Evolutionary conservation across 1,284 basidiomycete genomes (phyloP), one percentile per base, ranked within the genome.

Genomic region (Cutaneotrichosporon mucoides): DNA sequence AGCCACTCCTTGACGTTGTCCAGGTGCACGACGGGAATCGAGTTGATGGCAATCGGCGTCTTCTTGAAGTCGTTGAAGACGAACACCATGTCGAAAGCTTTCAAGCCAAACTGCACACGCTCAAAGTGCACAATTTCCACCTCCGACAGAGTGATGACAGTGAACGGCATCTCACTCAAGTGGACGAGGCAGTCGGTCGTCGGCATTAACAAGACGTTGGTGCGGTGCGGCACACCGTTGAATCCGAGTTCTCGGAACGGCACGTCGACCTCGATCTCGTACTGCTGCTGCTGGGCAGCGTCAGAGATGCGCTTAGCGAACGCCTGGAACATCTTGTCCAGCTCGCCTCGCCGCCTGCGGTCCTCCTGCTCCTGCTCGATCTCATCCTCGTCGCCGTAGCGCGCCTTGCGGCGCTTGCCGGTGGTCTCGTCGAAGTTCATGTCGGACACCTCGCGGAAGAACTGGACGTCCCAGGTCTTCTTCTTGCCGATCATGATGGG

Each of bases 401-500:
- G 86, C 66, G 95, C 91, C 79, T 96, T 94, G 62, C 96, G 86
- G 79, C 98, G 99, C 67, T 93, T 86, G 73, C 98, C 98, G 9
- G 77, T 79, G 0, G 94, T 97, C 79, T 99, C 96, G 73, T 99
- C 96, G 72, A 98, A 99, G 67, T 95, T 91, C 41, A 95, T 92
- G 71, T 99, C 96, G 0, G 92, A 91, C 2, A 94, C 96, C 80
- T 99, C 96, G 33, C 96, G 90, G 82, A 90, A 96, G 79, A 99
- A 98, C 84, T 99, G 96, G 8, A 99, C 86, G 75, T 99, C 96
- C 88, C 92, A 63, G 6, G 94, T 88, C 79, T 99, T 99, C 80
- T 93, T 95, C 84, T 99, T 99, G 64, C 96, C 95, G 67, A 99
- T 89, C 84, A 99, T 94, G 77, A 99, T 99, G 3, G 96, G 96